phyloP scores from a whole-genome alignment of 2,329 filamentous ascomycete genomes.

The Trichoderma arundinaceum region DNA sequence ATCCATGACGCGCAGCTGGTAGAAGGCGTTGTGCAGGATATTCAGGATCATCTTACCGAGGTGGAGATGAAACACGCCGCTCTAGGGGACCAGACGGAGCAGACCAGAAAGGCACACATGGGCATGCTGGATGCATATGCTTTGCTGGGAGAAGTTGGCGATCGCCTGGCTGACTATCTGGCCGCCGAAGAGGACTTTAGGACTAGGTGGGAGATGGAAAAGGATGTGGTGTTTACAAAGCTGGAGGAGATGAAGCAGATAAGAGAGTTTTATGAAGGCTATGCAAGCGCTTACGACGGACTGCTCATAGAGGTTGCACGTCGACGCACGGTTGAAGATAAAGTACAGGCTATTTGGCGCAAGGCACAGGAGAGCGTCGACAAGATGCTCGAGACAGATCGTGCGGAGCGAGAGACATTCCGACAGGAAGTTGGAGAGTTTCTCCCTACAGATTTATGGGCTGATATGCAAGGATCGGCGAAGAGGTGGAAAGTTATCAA shows the following conservation, averaged over 20 bases:
- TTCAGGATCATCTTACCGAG: constrained; percentile 74
- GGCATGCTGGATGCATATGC: constrained; percentile 67
- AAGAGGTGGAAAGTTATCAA: constrained; percentile 57
- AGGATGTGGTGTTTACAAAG: constrained; percentile 68
- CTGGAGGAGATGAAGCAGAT: constrained; percentile 79
- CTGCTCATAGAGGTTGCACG: constrained; percentile 84
- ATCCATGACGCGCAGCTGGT: constrained; percentile 71
- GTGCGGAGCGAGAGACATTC: constrained; percentile 76
- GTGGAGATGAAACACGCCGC: constrained; percentile 75
- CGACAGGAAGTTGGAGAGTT: constrained; percentile 83
- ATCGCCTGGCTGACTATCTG: constrained; percentile 68
- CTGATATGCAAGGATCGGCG: constrained; percentile 68
- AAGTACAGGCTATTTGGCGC: constrained; percentile 74
- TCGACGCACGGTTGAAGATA: constrained; percentile 72
- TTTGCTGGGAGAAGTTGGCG: constrained; percentile 70
- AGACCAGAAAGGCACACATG: constrained; percentile 54
- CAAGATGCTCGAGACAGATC: constrained; percentile 74
- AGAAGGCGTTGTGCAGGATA: constrained; percentile 69
- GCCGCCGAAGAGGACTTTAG: constrained; percentile 68
- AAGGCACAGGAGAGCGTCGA: constrained; percentile 80
- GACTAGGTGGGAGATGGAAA: constrained; percentile 75
- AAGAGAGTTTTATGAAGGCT: constrained; percentile 84
- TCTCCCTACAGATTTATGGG: constrained; percentile 87
- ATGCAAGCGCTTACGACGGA: constrained; percentile 81
- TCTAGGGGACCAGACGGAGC: constrained; percentile 67